Evolutionary conservation across 1,284 basidiomycete species (phyloP).

Genomic region (Austroboletus rostrupii): DNA sequence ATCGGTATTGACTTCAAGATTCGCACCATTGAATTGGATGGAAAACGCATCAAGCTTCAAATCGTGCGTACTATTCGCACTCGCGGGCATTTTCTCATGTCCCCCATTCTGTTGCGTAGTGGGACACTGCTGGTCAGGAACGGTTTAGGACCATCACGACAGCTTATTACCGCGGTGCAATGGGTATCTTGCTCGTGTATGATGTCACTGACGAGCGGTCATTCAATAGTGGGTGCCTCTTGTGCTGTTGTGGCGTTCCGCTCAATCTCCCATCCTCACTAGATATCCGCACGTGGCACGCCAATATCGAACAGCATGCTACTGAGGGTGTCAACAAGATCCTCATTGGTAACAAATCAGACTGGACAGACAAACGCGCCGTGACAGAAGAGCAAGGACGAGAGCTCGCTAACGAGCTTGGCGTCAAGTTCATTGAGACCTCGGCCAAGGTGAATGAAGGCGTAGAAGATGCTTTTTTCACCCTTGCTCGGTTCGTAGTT

Average conservation of each 20-base stretch:
- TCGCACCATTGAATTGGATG: conserved; percentile 93
- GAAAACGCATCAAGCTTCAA: conserved; percentile 94
- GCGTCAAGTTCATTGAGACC: conserved; percentile 96
- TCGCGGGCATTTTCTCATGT: conserved; percentile 6
- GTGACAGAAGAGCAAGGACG: conserved; percentile 85
- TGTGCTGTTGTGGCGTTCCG: conserved; percentile 3
- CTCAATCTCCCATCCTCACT: conserved; percentile 1
- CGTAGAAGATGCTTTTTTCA: conserved; percentile 99
- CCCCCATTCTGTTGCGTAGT: conserved; percentile 44
- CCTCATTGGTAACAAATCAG: conserved; percentile 97
- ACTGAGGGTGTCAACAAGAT: conserved; percentile 99
- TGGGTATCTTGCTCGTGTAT: conserved; percentile 98
- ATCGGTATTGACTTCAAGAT: conserved; percentile 98
- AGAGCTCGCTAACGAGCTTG: conserved; percentile 83
- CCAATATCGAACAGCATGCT: conserved; percentile 98
- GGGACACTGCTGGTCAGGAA: conserved; percentile 99
- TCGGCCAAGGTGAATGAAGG: conserved; percentile 97
- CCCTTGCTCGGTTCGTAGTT: conserved; percentile 81
- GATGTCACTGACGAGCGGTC: conserved; percentile 98
- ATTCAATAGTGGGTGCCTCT: conserved; percentile 80
- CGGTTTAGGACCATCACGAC: conserved; percentile 99
- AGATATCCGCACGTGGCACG: conserved; percentile 99
- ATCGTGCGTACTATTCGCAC: conserved; percentile 59
- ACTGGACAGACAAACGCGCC: conserved; percentile 96
- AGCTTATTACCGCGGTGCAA: conserved; percentile 99